These are phyloP conservation scores for Aspergillus calidoustus DNA, from an alignment of 2,329 filamentous ascomycete genomes.

Conservation along the genomic window DNA sequence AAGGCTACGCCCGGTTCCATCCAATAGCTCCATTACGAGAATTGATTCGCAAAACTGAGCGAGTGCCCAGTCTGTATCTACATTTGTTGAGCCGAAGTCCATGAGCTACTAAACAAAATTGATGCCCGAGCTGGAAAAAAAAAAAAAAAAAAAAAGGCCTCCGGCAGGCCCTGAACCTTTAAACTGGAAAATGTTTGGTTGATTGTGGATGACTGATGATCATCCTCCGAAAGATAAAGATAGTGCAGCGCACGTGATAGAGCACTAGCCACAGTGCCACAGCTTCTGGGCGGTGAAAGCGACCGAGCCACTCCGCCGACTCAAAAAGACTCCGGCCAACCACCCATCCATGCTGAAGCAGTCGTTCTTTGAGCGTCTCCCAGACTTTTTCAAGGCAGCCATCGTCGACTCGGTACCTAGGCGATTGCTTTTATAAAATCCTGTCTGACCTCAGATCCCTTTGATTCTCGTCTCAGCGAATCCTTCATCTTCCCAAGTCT, in stretches of 20 bases:
- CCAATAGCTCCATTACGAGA: neutral
- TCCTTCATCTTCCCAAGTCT: neutral
- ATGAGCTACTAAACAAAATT: neutral
- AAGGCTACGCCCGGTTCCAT: neutral
- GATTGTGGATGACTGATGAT: neutral
- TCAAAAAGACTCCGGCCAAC: constrained; percentile 18
- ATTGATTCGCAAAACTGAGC: neutral
- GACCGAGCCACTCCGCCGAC: constrained; percentile 11
- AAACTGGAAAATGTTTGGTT: neutral
- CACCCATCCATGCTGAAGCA: constrained; percentile 6
- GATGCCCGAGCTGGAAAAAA: neutral
- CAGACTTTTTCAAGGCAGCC: constrained; percentile 2
- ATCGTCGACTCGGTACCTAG: neutral
- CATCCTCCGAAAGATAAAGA: neutral
- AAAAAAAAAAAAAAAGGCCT: neutral
- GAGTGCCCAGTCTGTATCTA: neutral
- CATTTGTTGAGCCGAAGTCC: neutral
- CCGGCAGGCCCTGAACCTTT: neutral
- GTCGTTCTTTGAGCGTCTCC: constrained; percentile 13
- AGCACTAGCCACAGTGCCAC: constrained; percentile 4
- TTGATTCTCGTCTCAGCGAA: neutral
- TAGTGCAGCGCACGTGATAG: constrained; percentile 6
- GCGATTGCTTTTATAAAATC: neutral
- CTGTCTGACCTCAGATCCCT: neutral
- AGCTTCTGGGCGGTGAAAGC: constrained; percentile 7